Evolutionary conservation across 192 early-diverging fungal species (phyloP).

Genomic region (Gamsiella multidivaricata): DNA sequence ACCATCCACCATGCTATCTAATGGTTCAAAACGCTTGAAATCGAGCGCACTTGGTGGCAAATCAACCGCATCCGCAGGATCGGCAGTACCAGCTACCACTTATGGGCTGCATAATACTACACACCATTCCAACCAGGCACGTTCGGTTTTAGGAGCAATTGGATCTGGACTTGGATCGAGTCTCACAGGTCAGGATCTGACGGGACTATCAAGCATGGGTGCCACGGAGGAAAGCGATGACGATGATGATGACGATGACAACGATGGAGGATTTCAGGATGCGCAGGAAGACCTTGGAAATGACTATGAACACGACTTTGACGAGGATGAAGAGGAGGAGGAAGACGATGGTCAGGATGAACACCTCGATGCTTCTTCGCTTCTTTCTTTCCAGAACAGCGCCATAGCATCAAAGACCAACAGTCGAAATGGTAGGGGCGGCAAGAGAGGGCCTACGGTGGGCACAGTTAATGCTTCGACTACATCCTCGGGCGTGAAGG

Average conservation of each 20-base stretch:
- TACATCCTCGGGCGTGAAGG: not conserved
- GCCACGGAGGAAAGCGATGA: conserved; percentile 10
- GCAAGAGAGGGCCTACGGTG: not conserved
- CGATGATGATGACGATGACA: conserved; percentile 8
- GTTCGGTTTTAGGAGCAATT: conserved; percentile 2
- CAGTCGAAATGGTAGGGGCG: not conserved
- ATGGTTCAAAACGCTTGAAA: not conserved
- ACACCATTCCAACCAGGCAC: conserved; percentile 3
- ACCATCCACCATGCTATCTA: not conserved
- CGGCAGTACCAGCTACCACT: not conserved
- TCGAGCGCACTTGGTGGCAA: not conserved
- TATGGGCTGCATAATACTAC: not conserved
- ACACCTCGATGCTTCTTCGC: not conserved
- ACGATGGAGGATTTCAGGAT: conserved; percentile 10
- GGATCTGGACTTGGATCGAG: conserved; percentile 10
- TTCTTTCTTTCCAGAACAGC: conserved; percentile 1
- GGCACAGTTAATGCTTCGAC: not conserved
- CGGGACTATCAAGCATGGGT: not conserved
- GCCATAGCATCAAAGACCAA: not conserved
- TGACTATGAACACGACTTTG: conserved; percentile 19
- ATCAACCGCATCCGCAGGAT: not conserved
- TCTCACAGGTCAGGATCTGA: conserved; percentile 9
- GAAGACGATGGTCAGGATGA: conserved; percentile 1
- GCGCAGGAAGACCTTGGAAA: not conserved
- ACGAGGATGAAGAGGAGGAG: not conserved